A percentile compares a stretch with the other conserved stretches of the same genome.
Conservation (phyloP, 2,329 filamentous ascomycete genomes). For the Drechslerella dactyloides region DNA sequence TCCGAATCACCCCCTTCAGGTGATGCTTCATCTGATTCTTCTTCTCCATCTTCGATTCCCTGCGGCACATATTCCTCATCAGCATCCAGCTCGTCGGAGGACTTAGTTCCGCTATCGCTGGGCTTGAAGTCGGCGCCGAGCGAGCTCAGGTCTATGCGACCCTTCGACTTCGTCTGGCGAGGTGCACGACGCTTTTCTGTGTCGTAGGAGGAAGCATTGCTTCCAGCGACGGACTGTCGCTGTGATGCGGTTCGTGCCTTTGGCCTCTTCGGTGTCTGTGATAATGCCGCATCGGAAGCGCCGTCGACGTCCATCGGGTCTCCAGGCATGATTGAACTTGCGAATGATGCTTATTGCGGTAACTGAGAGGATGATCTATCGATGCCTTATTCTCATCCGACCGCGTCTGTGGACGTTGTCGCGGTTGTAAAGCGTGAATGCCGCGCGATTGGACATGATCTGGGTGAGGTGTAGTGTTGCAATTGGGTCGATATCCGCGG, state of each 20-base stretch:
- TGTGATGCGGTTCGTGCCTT: constrained; percentile 27
- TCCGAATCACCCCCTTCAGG: constrained; percentile 21
- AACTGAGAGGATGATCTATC: background rate
- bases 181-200: background rate
- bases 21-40: constrained; percentile 15
- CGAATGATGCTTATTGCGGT: background rate
- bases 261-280: constrained; percentile 11
- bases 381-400: background rate
- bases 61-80: constrained; percentile 3
- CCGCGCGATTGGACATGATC: constrained; percentile 30
- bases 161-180: constrained; percentile 3
- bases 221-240: constrained; percentile 27
- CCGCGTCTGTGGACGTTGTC: background rate
- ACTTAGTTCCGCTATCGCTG: constrained; percentile 18
- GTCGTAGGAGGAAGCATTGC: constrained; percentile 27
- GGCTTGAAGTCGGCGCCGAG: constrained; percentile 25
- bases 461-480: background rate
- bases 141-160: constrained; percentile 2
- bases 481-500: background rate
- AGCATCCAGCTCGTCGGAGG: constrained; percentile 23
- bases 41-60: background rate
- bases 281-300: background rate
- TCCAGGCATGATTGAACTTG: background rate
- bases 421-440: background rate
- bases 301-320: background rate